A percentile compares a stretch with the other conserved stretches of the same genome.
These are phyloP conservation scores for Amylocarpus encephaloides DNA, from an alignment of 2,329 filamentous ascomycete genomes.

Conservation along the genomic window DNA sequence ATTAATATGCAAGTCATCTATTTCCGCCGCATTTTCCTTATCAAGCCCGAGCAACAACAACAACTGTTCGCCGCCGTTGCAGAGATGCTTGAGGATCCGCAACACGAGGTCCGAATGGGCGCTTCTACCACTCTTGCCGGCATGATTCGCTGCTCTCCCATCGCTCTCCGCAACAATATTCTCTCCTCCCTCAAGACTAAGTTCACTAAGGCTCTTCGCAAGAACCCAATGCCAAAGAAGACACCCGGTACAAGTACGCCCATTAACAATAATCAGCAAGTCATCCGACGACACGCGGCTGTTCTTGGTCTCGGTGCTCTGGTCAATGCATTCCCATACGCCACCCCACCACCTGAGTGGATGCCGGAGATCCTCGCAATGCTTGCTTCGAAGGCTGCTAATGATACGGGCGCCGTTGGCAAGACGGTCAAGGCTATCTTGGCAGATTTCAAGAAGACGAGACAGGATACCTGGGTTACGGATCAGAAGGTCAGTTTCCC, in stretches of 20 bases:
- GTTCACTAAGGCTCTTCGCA: conserved; percentile 70
- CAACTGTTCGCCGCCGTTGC: conserved; percentile 88
- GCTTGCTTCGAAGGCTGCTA: conserved; percentile 77
- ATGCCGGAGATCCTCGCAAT: conserved; percentile 88
- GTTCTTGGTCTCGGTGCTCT: conserved; percentile 86
- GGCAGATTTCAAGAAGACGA: conserved; percentile 98
- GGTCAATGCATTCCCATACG: conserved; percentile 93
- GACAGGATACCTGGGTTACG: conserved; percentile 96
- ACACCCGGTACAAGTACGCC: conserved; percentile 61
- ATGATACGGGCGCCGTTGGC: conserved; percentile 84
- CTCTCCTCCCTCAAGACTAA: conserved; percentile 69
- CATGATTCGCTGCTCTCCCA: conserved; percentile 95
- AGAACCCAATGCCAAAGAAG: conserved; percentile 83
- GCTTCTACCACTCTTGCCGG: conserved; percentile 90
- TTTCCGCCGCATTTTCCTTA: conserved; percentile 90
- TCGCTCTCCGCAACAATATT: conserved; percentile 68
- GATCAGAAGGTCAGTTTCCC: conserved; percentile 80
- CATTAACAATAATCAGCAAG: conserved; percentile 65
- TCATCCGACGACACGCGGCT: conserved; percentile 80
- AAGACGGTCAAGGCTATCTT: conserved; percentile 92
- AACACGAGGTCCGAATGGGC: conserved; percentile 89
- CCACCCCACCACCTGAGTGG: conserved; percentile 85
- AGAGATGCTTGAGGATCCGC: conserved; percentile 84
- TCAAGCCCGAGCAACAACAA: conserved; percentile 66
- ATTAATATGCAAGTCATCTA: conserved; percentile 99